A percentile compares a stretch with the other conserved stretches of the same genome.
These are phyloP conservation scores for Monilinia polystroma DNA, from an alignment of 2,329 filamentous ascomycete genomes.

Conservation along the genomic window DNA sequence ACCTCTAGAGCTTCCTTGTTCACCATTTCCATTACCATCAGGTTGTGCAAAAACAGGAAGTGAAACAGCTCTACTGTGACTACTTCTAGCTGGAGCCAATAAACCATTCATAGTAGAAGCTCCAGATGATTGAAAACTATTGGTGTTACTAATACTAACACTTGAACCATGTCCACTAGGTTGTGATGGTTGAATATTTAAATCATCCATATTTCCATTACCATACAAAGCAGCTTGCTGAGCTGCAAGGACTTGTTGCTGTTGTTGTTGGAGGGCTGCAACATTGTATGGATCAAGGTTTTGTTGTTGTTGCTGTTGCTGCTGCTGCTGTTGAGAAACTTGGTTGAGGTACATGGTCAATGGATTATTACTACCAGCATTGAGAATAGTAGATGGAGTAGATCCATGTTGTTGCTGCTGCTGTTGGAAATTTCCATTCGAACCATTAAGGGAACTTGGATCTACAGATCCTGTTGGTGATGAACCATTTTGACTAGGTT, in stretches of 20 bases:
- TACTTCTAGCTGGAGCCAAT: slow-evolving; percentile 67
- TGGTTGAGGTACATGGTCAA: slow-evolving; percentile 92
- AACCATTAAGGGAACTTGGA: slow-evolving; percentile 48
- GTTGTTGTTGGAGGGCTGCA: slow-evolving; percentile 55
- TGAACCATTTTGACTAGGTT: slow-evolving; percentile 39
- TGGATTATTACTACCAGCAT: slow-evolving; percentile 78
- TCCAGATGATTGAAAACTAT: slow-evolving; percentile 49
- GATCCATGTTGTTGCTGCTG: slow-evolving; percentile 38
- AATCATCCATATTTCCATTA: slow-evolving; percentile 58
- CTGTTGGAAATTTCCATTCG: slow-evolving; percentile 35
- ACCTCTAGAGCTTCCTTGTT: slow-evolving; percentile 40
- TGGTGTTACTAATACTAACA: slow-evolving; percentile 59
- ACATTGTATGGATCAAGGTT: slow-evolving; percentile 47
- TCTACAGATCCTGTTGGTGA: slow-evolving; percentile 44
- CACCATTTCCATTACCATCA: slow-evolving; percentile 45
- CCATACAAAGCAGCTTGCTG: slow-evolving; percentile 83
- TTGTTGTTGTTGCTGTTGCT: slow-evolving; percentile 63
- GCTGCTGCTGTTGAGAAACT: slow-evolving; percentile 68
- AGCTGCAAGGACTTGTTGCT: slow-evolving; percentile 67
- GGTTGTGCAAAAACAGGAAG: slow-evolving; percentile 70
- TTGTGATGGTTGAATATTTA: slow-evolving; percentile 61
- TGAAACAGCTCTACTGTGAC: slow-evolving; percentile 73
- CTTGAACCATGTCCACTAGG: slow-evolving; percentile 60
- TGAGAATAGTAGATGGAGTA: slow-evolving; percentile 73
- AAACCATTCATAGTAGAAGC: slow-evolving; percentile 74